A percentile compares a stretch with the other conserved stretches of the same genome.
phyloP scores from a whole-genome alignment of 2,329 filamentous ascomycete genomes.

The Apiospora kogelbergensis region DNA sequence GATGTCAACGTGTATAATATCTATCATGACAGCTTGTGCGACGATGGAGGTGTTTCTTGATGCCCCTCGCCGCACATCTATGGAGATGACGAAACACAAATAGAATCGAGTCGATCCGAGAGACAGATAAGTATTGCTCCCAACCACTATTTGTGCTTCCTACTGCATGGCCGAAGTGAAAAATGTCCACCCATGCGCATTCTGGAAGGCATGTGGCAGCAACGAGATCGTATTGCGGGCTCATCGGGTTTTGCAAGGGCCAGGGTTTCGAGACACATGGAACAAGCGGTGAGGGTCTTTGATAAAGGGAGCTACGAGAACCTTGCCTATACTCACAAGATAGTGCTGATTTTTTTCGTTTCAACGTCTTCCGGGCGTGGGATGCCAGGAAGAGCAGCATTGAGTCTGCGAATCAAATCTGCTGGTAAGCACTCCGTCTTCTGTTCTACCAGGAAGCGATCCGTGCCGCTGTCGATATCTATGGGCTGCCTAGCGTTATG shows the following conservation, averaged over 20 bases:
- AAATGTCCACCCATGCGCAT: neutral
- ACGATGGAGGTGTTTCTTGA: neutral
- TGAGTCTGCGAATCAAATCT: neutral
- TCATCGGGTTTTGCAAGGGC: neutral
- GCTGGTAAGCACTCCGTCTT: neutral
- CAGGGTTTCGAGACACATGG: neutral
- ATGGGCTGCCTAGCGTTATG: neutral
- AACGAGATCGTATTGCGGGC: neutral
- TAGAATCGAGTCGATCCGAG: neutral
- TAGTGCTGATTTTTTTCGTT: neutral
- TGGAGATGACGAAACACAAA: neutral
- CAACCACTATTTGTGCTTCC: neutral
- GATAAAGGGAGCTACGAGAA: neutral
- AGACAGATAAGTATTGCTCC: neutral
- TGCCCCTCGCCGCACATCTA: neutral
- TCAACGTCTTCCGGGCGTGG: neutral
- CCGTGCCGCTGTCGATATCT: neutral
- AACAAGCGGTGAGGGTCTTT: neutral
- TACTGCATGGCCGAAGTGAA: neutral
- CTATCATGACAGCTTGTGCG: conserved; percentile 1
- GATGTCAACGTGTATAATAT: conserved; percentile 9
- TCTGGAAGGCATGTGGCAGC: neutral
- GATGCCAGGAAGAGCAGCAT: neutral
- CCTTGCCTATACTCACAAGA: conserved; percentile 1
- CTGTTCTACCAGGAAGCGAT: neutral